A percentile compares a stretch with the other conserved stretches of the same genome.
Conservation (phyloP, 148 eudicot species). For the Diospyros lotus region DNA sequence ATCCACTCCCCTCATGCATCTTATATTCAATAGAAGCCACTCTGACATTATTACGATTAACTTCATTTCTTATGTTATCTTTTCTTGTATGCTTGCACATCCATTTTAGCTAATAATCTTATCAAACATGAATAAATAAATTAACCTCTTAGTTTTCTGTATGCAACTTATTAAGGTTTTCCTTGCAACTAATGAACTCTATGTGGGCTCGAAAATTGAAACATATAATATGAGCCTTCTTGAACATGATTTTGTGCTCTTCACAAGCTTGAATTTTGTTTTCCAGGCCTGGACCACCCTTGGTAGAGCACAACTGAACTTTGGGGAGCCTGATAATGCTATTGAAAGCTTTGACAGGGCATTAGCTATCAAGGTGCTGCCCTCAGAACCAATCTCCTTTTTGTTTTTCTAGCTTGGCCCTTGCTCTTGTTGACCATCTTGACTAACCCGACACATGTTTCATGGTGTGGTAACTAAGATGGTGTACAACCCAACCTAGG, state of each 20-base stretch:
- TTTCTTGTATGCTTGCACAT: too few species aligned
- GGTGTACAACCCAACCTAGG: neutral
- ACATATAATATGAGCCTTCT: neutral
- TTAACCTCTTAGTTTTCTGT: neutral
- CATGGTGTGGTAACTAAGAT: neutral
- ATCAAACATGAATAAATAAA: neutral
- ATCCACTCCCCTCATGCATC: too few species aligned
- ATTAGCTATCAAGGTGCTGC: constrained; percentile 58
- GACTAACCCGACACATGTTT: neutral
- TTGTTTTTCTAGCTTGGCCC: neutral
- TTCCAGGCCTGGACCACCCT: constrained; percentile 81
- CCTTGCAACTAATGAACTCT: neutral
- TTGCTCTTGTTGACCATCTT: neutral
- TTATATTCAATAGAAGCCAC: too few species aligned
- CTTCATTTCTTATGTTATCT: too few species aligned
- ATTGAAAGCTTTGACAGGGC: constrained; percentile 78
- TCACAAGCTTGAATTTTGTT: neutral
- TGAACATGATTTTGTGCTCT: neutral
- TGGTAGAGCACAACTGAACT: constrained; percentile 85
- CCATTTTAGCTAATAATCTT: too few species aligned
- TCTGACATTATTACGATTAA: too few species aligned
- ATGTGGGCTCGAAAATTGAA: neutral
- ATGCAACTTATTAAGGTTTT: neutral
- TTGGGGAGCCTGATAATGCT: constrained; percentile 85
- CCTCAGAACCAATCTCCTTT: neutral